Evolutionary conservation across 495 filamentous ascomycete species (phyloP).

Genomic region (Glonium stellatum): DNA sequence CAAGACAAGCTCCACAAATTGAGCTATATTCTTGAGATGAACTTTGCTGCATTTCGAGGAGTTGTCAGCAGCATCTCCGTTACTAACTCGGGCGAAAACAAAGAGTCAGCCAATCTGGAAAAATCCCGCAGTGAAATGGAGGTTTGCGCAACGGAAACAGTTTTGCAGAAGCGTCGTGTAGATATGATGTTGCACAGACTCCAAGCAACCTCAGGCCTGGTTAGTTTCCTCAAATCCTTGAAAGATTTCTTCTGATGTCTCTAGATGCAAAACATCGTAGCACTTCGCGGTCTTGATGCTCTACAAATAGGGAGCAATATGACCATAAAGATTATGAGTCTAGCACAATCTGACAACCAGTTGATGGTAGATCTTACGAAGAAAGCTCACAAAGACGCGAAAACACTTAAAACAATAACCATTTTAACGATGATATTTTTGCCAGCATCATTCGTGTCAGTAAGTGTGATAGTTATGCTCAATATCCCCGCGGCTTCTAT

Average conservation of each 20-base stretch:
- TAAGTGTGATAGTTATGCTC: neutral
- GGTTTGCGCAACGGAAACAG: too few species aligned
- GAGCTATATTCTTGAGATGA: constrained; percentile 6
- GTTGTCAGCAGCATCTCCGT: neutral
- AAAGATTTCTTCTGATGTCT: neutral
- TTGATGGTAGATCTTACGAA: constrained; percentile 16
- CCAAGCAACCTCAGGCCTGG: constrained; percentile 1
- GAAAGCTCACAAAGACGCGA: constrained; percentile 9
- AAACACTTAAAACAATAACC: constrained; percentile 13
- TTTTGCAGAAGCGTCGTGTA: too few species aligned
- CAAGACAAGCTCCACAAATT: constrained; percentile 12
- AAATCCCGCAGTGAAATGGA: too few species aligned
- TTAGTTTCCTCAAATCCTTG: neutral
- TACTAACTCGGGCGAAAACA: too few species aligned
- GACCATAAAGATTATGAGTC: constrained; percentile 8
- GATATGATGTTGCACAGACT: too few species aligned
- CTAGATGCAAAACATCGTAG: constrained; percentile 16
- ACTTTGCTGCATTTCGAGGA: constrained; percentile 5
- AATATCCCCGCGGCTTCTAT: too few species aligned
- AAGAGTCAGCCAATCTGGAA: too few species aligned
- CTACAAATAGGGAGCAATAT: constrained; percentile 11
- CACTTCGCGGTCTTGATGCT: constrained; percentile 11
- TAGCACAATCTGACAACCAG: constrained; percentile 10
- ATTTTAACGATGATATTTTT: constrained; percentile 14
- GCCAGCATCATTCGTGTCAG: constrained; percentile 14